These are phyloP conservation scores for Rutidosis leptorrhynchoides DNA, from an alignment of 129 eudicot species.

Conservation along the genomic window DNA sequence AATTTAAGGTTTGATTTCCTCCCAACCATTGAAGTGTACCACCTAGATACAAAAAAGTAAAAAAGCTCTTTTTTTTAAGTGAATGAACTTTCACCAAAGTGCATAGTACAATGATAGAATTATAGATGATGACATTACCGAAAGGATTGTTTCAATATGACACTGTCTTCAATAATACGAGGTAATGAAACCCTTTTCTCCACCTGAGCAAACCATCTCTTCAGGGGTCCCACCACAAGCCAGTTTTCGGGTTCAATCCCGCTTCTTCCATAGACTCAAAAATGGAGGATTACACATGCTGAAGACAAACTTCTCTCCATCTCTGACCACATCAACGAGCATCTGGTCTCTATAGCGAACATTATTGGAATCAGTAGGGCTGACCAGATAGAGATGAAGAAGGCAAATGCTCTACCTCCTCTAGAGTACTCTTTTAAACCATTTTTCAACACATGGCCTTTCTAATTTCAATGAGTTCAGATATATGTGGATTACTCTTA, in stretches of 20 bases:
- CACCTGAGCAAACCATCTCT: slow-evolving; percentile 97
- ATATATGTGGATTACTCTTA: slow-evolving; percentile 65
- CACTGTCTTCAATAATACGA: slow-evolving; percentile 79
- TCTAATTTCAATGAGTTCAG: slow-evolving; percentile 71
- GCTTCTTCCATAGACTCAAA: slow-evolving; percentile 85
- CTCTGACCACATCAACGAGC: slow-evolving; percentile 65
- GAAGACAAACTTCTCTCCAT: slow-evolving; percentile 76
- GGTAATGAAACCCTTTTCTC: slow-evolving; percentile 76
- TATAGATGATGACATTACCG: too few relatives aligned
- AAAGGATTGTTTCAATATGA: slow-evolving; percentile 55
- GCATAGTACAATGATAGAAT: too few relatives aligned
- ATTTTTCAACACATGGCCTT: slow-evolving; percentile 40
- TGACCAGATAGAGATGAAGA: background rate
- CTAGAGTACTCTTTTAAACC: slow-evolving; percentile 13
- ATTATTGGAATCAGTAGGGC: slow-evolving; percentile 2
- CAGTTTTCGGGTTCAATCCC: slow-evolving; percentile 86
- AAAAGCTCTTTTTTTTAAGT: too few relatives aligned
- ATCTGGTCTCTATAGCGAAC: slow-evolving; percentile 55
- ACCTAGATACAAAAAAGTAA: slow-evolving; percentile 36
- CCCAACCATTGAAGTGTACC: slow-evolving; percentile 96
- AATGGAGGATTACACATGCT: slow-evolving; percentile 99
- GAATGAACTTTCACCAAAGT: too few relatives aligned
- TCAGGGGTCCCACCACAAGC: slow-evolving; percentile 92
- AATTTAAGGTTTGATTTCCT: slow-evolving; percentile 67
- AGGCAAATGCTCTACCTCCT: background rate